Conservation (phyloP, 2,329 filamentous ascomycete species). For the Dothidotthia symphoricarpi region DNA sequence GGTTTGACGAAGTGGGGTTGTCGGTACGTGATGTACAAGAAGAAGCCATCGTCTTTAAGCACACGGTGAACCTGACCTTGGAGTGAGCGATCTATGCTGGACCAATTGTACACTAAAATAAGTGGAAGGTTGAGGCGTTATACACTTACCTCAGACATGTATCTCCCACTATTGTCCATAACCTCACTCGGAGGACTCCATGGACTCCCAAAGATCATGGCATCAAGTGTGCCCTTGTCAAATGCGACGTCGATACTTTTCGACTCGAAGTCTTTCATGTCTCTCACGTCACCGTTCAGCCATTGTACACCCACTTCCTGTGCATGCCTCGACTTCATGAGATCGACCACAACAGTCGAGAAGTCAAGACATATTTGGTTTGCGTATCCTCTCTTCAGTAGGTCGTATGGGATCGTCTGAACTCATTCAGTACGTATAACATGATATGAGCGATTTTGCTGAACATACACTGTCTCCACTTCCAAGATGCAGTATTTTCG, state of each 20-base stretch:
- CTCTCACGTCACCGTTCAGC: conserved; percentile 53
- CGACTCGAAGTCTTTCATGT: conserved; percentile 46
- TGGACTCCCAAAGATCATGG: conserved; percentile 56
- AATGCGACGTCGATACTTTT: conserved; percentile 56
- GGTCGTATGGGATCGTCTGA: conserved; percentile 55
- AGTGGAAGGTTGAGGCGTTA: too few relatives aligned
- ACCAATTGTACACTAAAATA: too few relatives aligned
- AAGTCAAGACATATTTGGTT: conserved; percentile 59
- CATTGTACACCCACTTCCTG: conserved; percentile 48
- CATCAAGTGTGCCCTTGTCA: conserved; percentile 57
- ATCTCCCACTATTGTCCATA: conserved; percentile 48
- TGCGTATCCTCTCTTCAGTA: conserved; percentile 50
- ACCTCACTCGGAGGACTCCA: conserved; percentile 55
- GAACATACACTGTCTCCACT: conserved; percentile 56
- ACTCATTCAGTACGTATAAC: too few relatives aligned
- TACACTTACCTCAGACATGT: conserved; percentile 53
- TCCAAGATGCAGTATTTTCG: conserved; percentile 56
- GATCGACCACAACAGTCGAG: conserved; percentile 52
- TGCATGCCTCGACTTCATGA: conserved; percentile 51
- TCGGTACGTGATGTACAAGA: conserved; percentile 49
- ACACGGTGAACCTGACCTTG: conserved; percentile 47
- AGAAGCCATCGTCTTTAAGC: conserved; percentile 50
- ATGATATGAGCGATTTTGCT: too few relatives aligned
- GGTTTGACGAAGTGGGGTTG: conserved; percentile 36
- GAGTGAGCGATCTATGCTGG: too few relatives aligned